Conservation (phyloP, 208 protist species). For the Leishmania mexicana region DNA sequence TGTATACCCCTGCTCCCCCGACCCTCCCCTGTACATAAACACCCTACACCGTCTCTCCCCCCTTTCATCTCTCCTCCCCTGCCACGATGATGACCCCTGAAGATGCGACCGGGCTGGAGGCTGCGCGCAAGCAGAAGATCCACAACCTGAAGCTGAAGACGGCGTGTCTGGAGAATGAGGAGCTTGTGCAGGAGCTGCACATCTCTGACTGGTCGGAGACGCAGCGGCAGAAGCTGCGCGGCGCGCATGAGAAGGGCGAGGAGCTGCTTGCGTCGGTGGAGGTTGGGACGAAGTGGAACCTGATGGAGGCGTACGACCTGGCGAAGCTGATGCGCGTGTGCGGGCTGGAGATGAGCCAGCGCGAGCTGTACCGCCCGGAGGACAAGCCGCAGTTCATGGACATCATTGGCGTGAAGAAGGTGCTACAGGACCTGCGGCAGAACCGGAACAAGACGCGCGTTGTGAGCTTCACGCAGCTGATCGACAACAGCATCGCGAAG, state of each 20-base stretch:
- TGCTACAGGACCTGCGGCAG: slow-evolving; percentile 76
- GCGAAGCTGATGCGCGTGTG: slow-evolving; percentile 77
- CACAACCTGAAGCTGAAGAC: slow-evolving; percentile 91
- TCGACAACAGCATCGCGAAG: slow-evolving; percentile 81
- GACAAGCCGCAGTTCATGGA: slow-evolving; percentile 90
- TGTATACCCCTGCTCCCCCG: background rate
- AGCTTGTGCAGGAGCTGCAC: slow-evolving; percentile 85
- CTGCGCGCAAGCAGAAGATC: slow-evolving; percentile 86
- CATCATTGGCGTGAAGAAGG: slow-evolving; percentile 74
- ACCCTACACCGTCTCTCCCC: slow-evolving; percentile 4
- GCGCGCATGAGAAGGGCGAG: slow-evolving; percentile 74
- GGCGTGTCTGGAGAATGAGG: slow-evolving; percentile 78
- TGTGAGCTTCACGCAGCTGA: slow-evolving; percentile 78
- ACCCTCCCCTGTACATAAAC: background rate
- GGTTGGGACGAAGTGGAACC: slow-evolving; percentile 83
- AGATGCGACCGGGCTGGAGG: slow-evolving; percentile 77
- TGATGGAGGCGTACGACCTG: slow-evolving; percentile 82
- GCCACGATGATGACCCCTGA: slow-evolving; percentile 52
- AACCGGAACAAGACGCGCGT: slow-evolving; percentile 85
- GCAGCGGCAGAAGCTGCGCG: slow-evolving; percentile 77
- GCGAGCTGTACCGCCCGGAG: slow-evolving; percentile 82
- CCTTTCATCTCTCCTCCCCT: background rate
- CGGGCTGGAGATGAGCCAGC: slow-evolving; percentile 76
- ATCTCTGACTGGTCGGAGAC: slow-evolving; percentile 84
- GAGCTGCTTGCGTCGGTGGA: slow-evolving; percentile 74